Evolutionary conservation across 495 filamentous ascomycete species (phyloP), one percentile per base, ranked within the genome.

Genomic region (Bacidia gigantensis): DNA sequence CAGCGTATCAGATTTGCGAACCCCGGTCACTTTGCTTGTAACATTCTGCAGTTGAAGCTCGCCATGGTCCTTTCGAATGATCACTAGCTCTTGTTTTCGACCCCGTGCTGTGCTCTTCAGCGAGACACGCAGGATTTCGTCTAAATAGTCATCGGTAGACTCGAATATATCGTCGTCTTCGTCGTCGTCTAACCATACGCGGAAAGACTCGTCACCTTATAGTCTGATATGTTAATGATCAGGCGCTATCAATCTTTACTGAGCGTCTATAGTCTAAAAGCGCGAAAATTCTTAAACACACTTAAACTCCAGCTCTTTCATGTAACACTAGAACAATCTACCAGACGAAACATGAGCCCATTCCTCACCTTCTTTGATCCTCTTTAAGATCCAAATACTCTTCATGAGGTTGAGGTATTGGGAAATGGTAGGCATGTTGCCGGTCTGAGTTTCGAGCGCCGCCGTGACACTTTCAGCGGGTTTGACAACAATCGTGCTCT

Each of bases 321-420:
- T 44, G 20, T 44, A 44, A 9, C 20, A n/a, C 9, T 22, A 17
- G 7, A 9, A 44, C 9, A 44, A 9, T 9, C 41, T 5, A 9
- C 20, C 41, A 5, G 12, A 9, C 9, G 41, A 44, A n/a, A 22
- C 41, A 7, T 44, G 9, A 17, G 5, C 41, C 12, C 12, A 44
- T 22, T 44, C 41, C 17, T 44, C 41, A 44, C 41, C 41, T 44
- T 44, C 20, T 17, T 44, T 44, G 14, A 44, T 44, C 17, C 12
- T 44, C 14, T 44, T n/a, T 9, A 44, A 17, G 40, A 60, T 52
- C 60, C 60, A 62, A 11, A 14, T 51, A 23, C 51, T 54, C 40
- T 62, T 62, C 1, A 60, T 17, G 38, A 62, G 55, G 5, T 62
- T 55, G 3, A 62, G 44, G 38, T 58, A 62, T 39, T 62, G 59